A percentile compares a stretch with the other conserved stretches of the same genome.
phyloP scores from a whole-genome alignment of 2,329 filamentous ascomycete species.

The Penicillium sp. region DNA sequence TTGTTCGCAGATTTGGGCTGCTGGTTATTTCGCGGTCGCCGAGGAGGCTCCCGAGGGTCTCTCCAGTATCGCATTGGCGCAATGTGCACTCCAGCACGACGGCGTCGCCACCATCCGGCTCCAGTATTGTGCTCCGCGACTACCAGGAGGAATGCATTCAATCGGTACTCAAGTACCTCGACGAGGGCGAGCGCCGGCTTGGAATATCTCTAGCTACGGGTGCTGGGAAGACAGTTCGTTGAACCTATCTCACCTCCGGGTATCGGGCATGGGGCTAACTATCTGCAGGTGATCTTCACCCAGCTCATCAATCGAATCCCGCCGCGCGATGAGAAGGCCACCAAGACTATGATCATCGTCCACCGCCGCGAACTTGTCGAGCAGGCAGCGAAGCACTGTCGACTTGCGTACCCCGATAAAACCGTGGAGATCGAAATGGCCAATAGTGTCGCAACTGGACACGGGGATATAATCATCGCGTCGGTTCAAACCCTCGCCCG shows the following conservation, averaged over 20 bases:
- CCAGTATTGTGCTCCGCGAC: slow-evolving; percentile 64
- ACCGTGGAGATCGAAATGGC: slow-evolving; percentile 92
- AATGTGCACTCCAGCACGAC: slow-evolving; percentile 25
- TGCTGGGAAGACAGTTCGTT: slow-evolving; percentile 69
- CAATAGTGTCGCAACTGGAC: slow-evolving; percentile 68
- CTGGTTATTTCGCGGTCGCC: slow-evolving; percentile 18
- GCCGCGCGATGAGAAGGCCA: slow-evolving; percentile 55
- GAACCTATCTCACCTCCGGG: not conserved
- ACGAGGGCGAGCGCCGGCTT: slow-evolving; percentile 71
- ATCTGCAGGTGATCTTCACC: slow-evolving; percentile 80
- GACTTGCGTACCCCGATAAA: slow-evolving; percentile 73
- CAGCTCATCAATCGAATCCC: slow-evolving; percentile 80
- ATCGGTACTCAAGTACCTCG: slow-evolving; percentile 68
- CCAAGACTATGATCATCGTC: slow-evolving; percentile 84
- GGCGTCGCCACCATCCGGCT: slow-evolving; percentile 10
- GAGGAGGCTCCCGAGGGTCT: slow-evolving; percentile 8
- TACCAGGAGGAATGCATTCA: slow-evolving; percentile 93
- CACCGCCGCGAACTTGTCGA: slow-evolving; percentile 92
- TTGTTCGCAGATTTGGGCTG: slow-evolving; percentile 27
- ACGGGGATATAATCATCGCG: slow-evolving; percentile 88
- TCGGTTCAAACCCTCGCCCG: slow-evolving; percentile 84
- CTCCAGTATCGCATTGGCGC: slow-evolving; percentile 25
- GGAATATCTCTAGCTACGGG: slow-evolving; percentile 86
- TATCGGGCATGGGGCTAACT: slow-evolving; percentile 3
- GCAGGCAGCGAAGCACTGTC: slow-evolving; percentile 85